Evolutionary conservation across 176 grass and related monocot genomes (phyloP).

Genomic region (Eleusine coracana): DNA sequence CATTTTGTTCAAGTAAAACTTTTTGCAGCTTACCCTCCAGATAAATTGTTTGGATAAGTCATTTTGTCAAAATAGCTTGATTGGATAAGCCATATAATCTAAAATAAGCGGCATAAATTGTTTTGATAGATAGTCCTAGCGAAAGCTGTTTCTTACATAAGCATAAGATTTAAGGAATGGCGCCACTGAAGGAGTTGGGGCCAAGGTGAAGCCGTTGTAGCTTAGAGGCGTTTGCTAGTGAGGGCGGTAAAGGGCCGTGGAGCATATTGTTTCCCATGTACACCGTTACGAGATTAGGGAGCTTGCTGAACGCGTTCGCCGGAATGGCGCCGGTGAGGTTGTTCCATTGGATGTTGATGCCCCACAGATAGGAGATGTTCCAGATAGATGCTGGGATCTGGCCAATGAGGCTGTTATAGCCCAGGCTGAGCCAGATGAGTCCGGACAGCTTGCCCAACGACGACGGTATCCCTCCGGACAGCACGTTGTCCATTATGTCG

Average conservation of each 20-base stretch:
- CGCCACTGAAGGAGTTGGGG: constrained; percentile 17
- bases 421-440: background rate
- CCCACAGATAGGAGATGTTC: constrained; percentile 21
- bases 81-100: too few relatives aligned
- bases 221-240: constrained; percentile 33
- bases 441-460: background rate
- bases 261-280: constrained; percentile 34
- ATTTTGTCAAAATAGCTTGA: too few relatives aligned
- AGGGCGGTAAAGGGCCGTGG: constrained; percentile 32
- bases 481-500: background rate
- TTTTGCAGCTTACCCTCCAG: too few relatives aligned
- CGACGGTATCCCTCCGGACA: constrained; percentile 21
- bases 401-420: constrained; percentile 20
- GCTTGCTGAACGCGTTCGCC: background rate
- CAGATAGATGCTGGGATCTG: constrained; percentile 31
- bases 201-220: background rate
- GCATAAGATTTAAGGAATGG: too few relatives aligned
- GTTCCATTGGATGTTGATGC: background rate
- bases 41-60: too few relatives aligned
- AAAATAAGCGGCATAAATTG: too few relatives aligned
- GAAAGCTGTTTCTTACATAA: too few relatives aligned
- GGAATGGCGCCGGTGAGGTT: background rate
- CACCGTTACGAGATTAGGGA: background rate
- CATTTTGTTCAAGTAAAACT: too few relatives aligned
- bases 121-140: too few relatives aligned